Base-by-base conservation (phyloP, 2,329 filamentous ascomycete species). In the Ophiobolus disseminans region DNA sequence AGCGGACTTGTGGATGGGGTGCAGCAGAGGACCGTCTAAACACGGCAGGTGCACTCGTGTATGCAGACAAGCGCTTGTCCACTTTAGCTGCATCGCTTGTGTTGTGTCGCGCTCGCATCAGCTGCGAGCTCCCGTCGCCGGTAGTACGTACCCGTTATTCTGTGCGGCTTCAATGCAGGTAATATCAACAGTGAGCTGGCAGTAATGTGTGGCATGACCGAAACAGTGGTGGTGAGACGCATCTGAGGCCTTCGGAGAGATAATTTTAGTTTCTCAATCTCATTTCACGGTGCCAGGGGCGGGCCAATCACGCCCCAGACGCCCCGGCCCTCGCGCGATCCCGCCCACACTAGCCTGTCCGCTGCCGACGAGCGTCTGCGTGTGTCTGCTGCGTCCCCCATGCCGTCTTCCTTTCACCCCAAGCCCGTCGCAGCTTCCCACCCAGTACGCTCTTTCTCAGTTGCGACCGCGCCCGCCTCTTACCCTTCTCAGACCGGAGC, bases 381-480 rank as follows among this genome's bases (percentile, higher is more conserved):
- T 31, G 16, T 21, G 43, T n/a, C n/a, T 32, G 40, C 50, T 40
- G 48, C 41, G 41, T 39, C 49, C 60, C 60, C 63, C 58, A 66
- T 61, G 60, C 52, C 61, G 52, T 50, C 53, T 62, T 63, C 32
- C 39, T 20, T 56, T 59, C 54, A 54, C 58, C 57, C 60, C 59
- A 55, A 58, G 57, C 60, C 63, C 51, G 63, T 66, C 64, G 66
- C 62, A 70, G 66, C 64, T 68, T 59, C 66, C 62, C 63, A 66
- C 65, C 67, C 67, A 58, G 37, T 65, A 72, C 68, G 69, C 65
- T 68, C 65, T 70, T 68, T 60, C 60, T 61, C 55, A 50, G 57
- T 57, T 65, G 65, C 63, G 62, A 57, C 59, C 58, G 60, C 45
- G 57, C 61, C 60, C 44, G 49, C 14, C 50, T 46, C 59, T 41